These are phyloP conservation scores for Eimeria maxima DNA, from an alignment of 169 alveolate species.

Conservation along the genomic window DNA sequence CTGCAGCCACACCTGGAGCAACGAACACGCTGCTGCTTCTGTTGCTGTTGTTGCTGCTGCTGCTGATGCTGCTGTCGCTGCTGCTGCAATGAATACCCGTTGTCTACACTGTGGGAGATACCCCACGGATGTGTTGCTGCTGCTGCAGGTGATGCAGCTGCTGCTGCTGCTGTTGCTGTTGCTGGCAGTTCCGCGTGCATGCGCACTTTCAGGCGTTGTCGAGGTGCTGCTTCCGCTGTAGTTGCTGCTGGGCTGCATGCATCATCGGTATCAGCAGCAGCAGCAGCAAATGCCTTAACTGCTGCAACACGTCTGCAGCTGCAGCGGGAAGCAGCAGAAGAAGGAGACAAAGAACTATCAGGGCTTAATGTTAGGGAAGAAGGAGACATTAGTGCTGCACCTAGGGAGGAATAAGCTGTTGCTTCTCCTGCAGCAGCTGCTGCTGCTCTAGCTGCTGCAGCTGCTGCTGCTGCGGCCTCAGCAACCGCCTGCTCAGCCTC, in stretches of 20 bases:
- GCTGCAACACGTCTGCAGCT: conserved; percentile 35
- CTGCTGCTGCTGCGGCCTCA: conserved; percentile 40
- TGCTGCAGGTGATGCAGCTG: conserved; percentile 51
- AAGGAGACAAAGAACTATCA: conserved; percentile 43
- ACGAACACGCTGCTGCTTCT: conserved; percentile 15
- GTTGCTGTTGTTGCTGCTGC: neutral
- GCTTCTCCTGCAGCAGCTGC: conserved; percentile 72
- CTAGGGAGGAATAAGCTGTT: conserved; percentile 25
- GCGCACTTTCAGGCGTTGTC: neutral
- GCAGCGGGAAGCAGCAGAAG: conserved; percentile 13
- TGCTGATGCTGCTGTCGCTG: conserved; percentile 27
- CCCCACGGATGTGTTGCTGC: conserved; percentile 35
- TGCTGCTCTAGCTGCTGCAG: conserved; percentile 62
- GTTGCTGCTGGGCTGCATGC: conserved; percentile 53
- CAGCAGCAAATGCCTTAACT: conserved; percentile 7
- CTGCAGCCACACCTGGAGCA: neutral
- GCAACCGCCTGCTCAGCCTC: conserved; percentile 60
- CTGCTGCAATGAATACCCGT: neutral
- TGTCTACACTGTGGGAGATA: too few species aligned
- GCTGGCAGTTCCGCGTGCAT: neutral
- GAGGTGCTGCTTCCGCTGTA: neutral
- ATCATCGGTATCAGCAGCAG: conserved; percentile 61
- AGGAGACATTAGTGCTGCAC: conserved; percentile 17
- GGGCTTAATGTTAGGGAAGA: conserved; percentile 43
- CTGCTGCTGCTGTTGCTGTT: conserved; percentile 58